Conservation (phyloP, 2,329 filamentous ascomycete species). For the Penicillium sp. region DNA sequence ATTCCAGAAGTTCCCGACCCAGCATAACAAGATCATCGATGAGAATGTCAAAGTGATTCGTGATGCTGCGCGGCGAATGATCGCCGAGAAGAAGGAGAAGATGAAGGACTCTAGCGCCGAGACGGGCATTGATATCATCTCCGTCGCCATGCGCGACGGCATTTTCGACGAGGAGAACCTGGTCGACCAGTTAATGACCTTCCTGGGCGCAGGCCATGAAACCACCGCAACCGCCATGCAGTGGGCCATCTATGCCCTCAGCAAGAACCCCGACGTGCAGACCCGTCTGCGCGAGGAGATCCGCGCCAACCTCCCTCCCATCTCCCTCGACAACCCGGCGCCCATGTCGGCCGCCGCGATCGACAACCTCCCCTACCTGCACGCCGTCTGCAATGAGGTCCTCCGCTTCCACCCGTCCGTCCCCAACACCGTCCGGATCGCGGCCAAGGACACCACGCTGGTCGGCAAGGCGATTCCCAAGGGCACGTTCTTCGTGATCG, state of each 20-base stretch:
- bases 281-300: conserved; percentile 66
- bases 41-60: conserved; percentile 60
- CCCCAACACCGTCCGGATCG: conserved; percentile 65
- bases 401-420: conserved; percentile 72
- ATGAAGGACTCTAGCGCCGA: conserved; percentile 32
- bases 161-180: conserved; percentile 74
- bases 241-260: conserved; percentile 72
- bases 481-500: conserved; percentile 66
- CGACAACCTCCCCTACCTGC: conserved; percentile 73
- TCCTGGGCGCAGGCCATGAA: conserved; percentile 78
- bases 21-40: conserved; percentile 65
- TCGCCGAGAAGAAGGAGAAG: conserved; percentile 62
- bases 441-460: conserved; percentile 64
- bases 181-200: conserved; percentile 88
- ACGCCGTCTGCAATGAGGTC: conserved; percentile 74
- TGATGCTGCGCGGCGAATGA: conserved; percentile 63
- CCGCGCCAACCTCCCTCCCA: conserved; percentile 56
- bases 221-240: conserved; percentile 72
- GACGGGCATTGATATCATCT: conserved; percentile 69
- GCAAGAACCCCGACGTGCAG: conserved; percentile 64
- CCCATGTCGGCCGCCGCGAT: conserved; percentile 60
- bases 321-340: conserved; percentile 57
- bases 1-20: conserved; percentile 62
- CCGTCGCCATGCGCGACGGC: conserved; percentile 72
- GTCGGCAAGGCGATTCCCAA: conserved; percentile 63